Evolutionary conservation across 2,329 filamentous ascomycete species (phyloP), one percentile per base, ranked within the genome.

Genomic region (Aureobasidium sp.): DNA sequence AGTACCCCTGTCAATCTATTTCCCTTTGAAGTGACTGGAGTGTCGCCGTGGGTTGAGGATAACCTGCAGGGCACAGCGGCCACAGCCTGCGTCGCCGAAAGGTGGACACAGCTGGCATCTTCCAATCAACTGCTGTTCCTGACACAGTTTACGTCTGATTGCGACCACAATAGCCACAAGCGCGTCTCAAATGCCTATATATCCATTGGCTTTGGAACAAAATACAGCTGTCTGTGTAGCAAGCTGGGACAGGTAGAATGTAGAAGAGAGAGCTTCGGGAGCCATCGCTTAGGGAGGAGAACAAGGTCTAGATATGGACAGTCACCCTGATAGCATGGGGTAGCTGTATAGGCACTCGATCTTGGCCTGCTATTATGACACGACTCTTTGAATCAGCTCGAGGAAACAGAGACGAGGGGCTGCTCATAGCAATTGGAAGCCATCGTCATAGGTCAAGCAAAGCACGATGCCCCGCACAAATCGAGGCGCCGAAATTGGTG

Each of bases 401-500:
- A 6, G 22, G 34, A 15, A 41, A 20, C 37, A 56, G 6, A 55
- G 51, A 31, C 17, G 37, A 44, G 25, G 52, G 37, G 34, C 49
- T 34, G 34, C 15, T 20, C 11, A 4, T 44, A 29, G 52, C 11
- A 56, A 22, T 7, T 27, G 36, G 25, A 53, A 53, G 47, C 9
- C 49, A 41, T 39, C 49, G 52, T 41, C 52, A 56, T 42, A n/a
- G 52, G 37, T 42, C 37, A 57, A 57, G 53, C 39, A 29, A 45
- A 45, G 39, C 29, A n/a, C 29, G 39, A 49, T 45, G 36, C 57
- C 57, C 57, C 57, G 57, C 57, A 60, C 57, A 60, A 37, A 59
- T 59, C 56, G 41, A 57, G 55, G 42, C 55, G 42, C 37, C 55
- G 55, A 60, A 60, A 60, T 60, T 60, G 53, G 52, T 34, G 39